A percentile compares a stretch with the other conserved stretches of the same genome.
phyloP scores from a whole-genome alignment of 257 asterid species.

The Eustoma russellianum region DNA sequence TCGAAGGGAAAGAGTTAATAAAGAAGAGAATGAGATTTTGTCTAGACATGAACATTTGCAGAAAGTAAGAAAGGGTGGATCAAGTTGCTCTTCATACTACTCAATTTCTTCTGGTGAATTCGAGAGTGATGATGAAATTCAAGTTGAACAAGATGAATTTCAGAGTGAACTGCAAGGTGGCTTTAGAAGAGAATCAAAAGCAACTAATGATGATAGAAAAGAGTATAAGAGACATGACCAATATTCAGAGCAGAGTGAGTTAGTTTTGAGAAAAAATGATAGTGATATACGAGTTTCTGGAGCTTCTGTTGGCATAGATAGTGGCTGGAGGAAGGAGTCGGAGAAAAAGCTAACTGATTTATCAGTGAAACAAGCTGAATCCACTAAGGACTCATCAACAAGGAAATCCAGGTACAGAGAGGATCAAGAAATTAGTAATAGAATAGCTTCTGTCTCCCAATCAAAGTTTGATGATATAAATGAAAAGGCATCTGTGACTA shows the following conservation, averaged over 20 bases:
- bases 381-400: constrained; percentile 26
- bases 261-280: constrained; percentile 29
- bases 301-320: constrained; percentile 35
- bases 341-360: constrained; percentile 75
- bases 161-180: constrained; percentile 24
- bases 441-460: constrained; percentile 30
- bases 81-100: constrained; percentile 74
- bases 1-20: constrained; percentile 25
- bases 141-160: constrained; percentile 31
- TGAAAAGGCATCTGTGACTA: constrained; percentile 18
- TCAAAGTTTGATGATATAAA: constrained; percentile 31
- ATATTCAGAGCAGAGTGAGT: constrained; percentile 29
- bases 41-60: constrained; percentile 28
- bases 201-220: constrained; percentile 18
- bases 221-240: constrained; percentile 24
- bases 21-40: constrained; percentile 37
- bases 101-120: constrained; percentile 58
- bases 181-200: constrained; percentile 23
- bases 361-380: constrained; percentile 38
- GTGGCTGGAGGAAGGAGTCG: constrained; percentile 64
- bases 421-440: constrained; percentile 25
- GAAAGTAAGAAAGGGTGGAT: constrained; percentile 54
- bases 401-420: constrained; percentile 25
- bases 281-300: constrained; percentile 17
- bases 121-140: constrained; percentile 42